phyloP scores from a whole-genome alignment of 768 basidiomycete genomes.

The Kondoa subrosea region DNA sequence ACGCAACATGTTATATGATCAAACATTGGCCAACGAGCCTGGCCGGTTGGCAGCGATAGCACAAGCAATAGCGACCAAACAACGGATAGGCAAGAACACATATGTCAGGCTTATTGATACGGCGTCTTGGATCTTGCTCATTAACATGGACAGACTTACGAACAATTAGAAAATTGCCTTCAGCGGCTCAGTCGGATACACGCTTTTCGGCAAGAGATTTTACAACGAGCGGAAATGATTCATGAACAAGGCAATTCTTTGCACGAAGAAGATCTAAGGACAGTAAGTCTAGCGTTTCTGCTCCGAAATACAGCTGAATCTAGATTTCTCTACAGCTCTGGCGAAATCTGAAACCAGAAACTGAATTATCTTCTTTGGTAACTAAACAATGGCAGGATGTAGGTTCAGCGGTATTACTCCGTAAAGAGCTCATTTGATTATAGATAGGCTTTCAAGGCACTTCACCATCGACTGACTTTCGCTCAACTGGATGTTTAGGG shows the following conservation, averaged over 20 bases:
- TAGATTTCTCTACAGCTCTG: neutral
- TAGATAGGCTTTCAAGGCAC: slow-evolving; percentile 7
- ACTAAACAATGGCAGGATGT: slow-evolving; percentile 8
- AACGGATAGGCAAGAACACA: too few relatives aligned
- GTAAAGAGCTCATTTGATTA: neutral
- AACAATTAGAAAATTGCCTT: neutral
- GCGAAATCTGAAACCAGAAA: neutral
- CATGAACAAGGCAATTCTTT: neutral
- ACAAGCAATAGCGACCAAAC: too few relatives aligned
- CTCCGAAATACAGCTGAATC: neutral
- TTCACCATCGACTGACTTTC: slow-evolving; percentile 5
- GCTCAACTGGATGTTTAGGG: slow-evolving; percentile 2
- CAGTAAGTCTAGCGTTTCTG: neutral
- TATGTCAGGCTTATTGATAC: neutral
- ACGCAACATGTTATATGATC: too few relatives aligned
- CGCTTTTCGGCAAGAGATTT: neutral
- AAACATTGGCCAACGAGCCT: too few relatives aligned
- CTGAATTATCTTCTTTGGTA: neutral
- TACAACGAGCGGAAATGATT: neutral
- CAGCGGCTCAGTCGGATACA: neutral
- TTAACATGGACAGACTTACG: neutral
- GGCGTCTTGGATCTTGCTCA: neutral
- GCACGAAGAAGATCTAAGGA: neutral
- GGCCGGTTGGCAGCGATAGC: too few relatives aligned
- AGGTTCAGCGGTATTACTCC: neutral